These are phyloP conservation scores for Scheffersomyces segobiensis DNA, from an alignment of 1,139 yeast species.

Conservation along the genomic window DNA sequence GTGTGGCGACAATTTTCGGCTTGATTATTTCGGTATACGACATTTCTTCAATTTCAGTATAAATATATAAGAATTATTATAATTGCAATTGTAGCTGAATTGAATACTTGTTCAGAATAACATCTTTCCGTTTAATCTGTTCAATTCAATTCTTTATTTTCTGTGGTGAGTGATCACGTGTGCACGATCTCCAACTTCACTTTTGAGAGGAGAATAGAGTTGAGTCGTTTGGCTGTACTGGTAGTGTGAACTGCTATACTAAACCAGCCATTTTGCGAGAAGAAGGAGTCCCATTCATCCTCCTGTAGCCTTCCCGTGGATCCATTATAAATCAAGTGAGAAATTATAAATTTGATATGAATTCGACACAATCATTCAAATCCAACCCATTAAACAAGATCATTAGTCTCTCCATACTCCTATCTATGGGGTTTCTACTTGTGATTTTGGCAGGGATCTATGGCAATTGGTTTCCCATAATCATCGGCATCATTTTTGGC, in stretches of 20 bases:
- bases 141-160: neutral
- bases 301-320: neutral
- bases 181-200: neutral
- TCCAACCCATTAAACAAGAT: slow-evolving; percentile 69
- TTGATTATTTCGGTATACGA: slow-evolving; percentile 3
- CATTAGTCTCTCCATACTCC: slow-evolving; percentile 69
- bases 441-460: slow-evolving; percentile 76
- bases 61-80: neutral
- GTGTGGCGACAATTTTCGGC: slow-evolving; percentile 7
- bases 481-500: slow-evolving; percentile 53
- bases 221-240: too few species aligned
- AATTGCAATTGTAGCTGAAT: neutral
- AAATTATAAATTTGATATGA: slow-evolving; percentile 18
- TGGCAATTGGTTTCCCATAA: slow-evolving; percentile 77
- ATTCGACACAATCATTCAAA: slow-evolving; percentile 26
- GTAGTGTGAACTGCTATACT: neutral
- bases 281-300: neutral
- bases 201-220: neutral
- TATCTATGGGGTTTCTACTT: slow-evolving; percentile 76
- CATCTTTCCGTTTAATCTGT: neutral
- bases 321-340: neutral
- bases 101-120: too few species aligned
- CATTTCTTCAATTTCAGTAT: neutral
- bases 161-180: neutral
- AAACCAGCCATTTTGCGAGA: neutral